These are phyloP conservation scores for Cladophialophora psammophila DNA, from an alignment of 2,329 filamentous ascomycete species.

Conservation along the genomic window DNA sequence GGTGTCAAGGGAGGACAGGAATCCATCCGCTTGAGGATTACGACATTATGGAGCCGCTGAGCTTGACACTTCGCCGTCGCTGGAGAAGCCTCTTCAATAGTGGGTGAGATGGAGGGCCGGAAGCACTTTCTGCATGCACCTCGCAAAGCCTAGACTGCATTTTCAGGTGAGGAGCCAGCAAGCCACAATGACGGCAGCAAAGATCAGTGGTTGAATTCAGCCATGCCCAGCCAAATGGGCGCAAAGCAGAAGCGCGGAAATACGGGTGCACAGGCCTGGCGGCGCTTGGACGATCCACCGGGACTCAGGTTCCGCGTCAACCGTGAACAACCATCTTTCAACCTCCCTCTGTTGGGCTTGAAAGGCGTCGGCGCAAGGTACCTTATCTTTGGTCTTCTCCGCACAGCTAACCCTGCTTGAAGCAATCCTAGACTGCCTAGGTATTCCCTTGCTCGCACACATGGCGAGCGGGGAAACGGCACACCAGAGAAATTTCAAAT, in stretches of 20 bases:
- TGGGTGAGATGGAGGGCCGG: constrained; percentile 7
- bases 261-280: constrained; percentile 6
- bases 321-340: constrained; percentile 27
- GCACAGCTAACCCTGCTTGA: not conserved
- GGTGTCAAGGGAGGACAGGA: constrained; percentile 1
- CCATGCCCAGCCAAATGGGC: constrained; percentile 19
- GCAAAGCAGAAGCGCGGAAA: constrained; percentile 19
- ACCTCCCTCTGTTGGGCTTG: constrained; percentile 9
- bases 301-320: constrained; percentile 16
- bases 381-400: constrained; percentile 5
- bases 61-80: constrained; percentile 1
- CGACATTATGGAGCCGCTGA: constrained; percentile 3
- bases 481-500: not conserved
- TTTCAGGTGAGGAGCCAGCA: constrained; percentile 22
- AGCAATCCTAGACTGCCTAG: not conserved
- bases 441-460: not conserved
- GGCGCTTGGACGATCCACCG: constrained; percentile 21
- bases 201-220: constrained; percentile 1
- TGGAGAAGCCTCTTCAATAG: constrained; percentile 2
- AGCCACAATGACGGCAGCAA: constrained; percentile 19
- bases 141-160: constrained; percentile 21
- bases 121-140: constrained; percentile 11
- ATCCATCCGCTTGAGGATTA: not conserved
- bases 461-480: not conserved
- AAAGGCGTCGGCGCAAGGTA: not conserved